Evolutionary conservation across 2,329 filamentous ascomycete genomes (phyloP), one percentile per base, ranked within the genome.

Genomic region (Paraphoma sp.): DNA sequence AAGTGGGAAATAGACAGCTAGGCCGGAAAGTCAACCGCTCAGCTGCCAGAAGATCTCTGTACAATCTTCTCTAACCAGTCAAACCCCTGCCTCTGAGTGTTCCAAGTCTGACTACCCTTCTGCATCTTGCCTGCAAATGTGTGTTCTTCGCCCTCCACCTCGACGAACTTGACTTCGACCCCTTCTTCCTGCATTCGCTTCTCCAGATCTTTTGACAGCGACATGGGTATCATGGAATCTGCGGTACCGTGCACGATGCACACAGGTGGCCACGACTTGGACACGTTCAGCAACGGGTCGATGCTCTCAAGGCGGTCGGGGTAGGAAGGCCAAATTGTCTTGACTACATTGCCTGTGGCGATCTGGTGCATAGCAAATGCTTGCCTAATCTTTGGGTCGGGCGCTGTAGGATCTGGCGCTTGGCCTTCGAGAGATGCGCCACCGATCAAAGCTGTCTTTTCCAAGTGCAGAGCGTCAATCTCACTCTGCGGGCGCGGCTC

Each of bases 401-500:
- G 38, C 5, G 54, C 48, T 2, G 49, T 43, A 12, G 54, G 53
- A n/a, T 54, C 36, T 6, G 43, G 40, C 36, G 60, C 44, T 40
- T 65, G 63, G 12, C 63, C 63, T 50, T 65, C 63, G 4, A 65
- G 54, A 9, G 60, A 63, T 16, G 59, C 47, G 33, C 63, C 63
- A 28, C 63, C 60, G 3, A 56, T 59, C 28, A 63, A 49, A 2
- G 55, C 52, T 4, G 51, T 45, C 16, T 54, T 56, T 29, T 59
- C 59, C 38, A 38, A 30, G 11, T 47, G 18, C 9, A 62, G 45
- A 6, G 31, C 42, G 7, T 46, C 44, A 5, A 53, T 28, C 10
- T 54, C 45, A 2, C 17, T n/a, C n/a, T 46, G n/a, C 2, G 54
- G 42, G 0, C 54, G 43, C 1, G 51, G 45, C 2, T 43, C 23